Evolutionary conservation across 768 basidiomycete genomes (phyloP).

Genomic region (Podaxis sp.): DNA sequence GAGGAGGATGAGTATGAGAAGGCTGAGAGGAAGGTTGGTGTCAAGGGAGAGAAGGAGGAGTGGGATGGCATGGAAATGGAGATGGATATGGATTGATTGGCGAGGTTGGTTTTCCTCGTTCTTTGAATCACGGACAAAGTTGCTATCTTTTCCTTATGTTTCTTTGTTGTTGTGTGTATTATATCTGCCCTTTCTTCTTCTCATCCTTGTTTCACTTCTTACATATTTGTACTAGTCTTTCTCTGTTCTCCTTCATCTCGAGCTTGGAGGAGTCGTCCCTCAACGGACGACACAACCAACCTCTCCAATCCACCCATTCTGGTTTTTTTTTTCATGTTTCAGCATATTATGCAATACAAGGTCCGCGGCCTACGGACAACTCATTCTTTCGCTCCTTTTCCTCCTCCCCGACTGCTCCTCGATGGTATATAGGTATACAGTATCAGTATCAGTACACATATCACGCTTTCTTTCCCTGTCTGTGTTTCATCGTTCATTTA

Average conservation of each 20-base stretch:
- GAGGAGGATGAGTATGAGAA: constrained; percentile 50
- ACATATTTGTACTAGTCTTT: neutral
- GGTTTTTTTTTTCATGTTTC: no score
- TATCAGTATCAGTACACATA: constrained; percentile 1
- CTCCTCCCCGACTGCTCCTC: no score
- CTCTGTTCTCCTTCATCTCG: no score
- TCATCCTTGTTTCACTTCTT: neutral
- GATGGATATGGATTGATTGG: constrained; percentile 68
- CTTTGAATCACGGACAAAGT: constrained; percentile 1
- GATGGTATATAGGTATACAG: neutral
- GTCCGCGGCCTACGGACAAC: neutral
- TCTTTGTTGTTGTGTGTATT: constrained; percentile 4
- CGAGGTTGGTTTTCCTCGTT: neutral
- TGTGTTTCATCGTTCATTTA: neutral
- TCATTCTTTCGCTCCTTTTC: no score
- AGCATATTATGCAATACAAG: neutral
- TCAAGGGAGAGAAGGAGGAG: constrained; percentile 41
- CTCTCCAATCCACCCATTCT: no score
- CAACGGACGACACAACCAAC: no score
- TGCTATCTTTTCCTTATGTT: constrained; percentile 3
- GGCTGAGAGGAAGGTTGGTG: constrained; percentile 23
- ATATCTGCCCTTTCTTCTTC: neutral
- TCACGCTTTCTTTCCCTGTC: neutral
- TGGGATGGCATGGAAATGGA: constrained; percentile 53
- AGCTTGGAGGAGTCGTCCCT: no score